Evolutionary conservation across 495 filamentous ascomycete genomes (phyloP).

Genomic region (Aspergillus nanangensis): DNA sequence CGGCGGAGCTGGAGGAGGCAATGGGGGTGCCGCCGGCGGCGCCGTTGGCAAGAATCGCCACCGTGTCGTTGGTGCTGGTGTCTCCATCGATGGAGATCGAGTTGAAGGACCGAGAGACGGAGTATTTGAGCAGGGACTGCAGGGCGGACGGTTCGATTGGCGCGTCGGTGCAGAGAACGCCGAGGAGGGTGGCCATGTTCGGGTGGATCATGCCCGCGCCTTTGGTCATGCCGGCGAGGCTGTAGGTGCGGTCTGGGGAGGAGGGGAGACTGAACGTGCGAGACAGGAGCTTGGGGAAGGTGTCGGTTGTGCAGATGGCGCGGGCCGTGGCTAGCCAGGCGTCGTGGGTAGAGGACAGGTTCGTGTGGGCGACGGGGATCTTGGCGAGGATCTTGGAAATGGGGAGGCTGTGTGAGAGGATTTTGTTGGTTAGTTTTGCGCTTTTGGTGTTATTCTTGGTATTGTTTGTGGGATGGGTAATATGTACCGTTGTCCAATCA

Average conservation of each 20-base stretch:
- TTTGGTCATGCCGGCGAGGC: conserved; percentile 93
- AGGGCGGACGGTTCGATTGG: conserved; percentile 69
- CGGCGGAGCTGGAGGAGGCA: conserved; percentile 47
- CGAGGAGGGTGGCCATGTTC: conserved; percentile 96
- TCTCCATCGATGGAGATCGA: conserved; percentile 95
- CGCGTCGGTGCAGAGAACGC: conserved; percentile 90
- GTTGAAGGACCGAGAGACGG: conserved; percentile 88
- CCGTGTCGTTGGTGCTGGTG: conserved; percentile 94
- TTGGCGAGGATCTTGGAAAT: conserved; percentile 83
- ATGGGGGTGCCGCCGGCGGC: conserved; percentile 76
- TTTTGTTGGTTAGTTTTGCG: background rate
- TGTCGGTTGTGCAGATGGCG: conserved; percentile 98
- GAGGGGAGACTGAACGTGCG: conserved; percentile 81
- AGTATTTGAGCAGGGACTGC: conserved; percentile 62
- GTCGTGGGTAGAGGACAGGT: conserved; percentile 68
- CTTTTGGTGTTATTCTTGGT: background rate
- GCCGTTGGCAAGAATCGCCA: conserved; percentile 91
- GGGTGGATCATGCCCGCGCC: conserved; percentile 99
- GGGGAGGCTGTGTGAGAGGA: conserved; percentile 65
- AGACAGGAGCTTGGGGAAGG: conserved; percentile 94
- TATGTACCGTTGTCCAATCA: conserved; percentile 84
- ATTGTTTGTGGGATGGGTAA: background rate
- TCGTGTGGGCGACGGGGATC: conserved; percentile 69
- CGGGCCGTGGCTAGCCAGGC: conserved; percentile 84
- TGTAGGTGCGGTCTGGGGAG: conserved; percentile 65